A percentile compares a stretch with the other conserved stretches of the same genome.
Conservation (phyloP, 2,329 filamentous ascomycete species). For the Allantophomopsis lycopodina region DNA sequence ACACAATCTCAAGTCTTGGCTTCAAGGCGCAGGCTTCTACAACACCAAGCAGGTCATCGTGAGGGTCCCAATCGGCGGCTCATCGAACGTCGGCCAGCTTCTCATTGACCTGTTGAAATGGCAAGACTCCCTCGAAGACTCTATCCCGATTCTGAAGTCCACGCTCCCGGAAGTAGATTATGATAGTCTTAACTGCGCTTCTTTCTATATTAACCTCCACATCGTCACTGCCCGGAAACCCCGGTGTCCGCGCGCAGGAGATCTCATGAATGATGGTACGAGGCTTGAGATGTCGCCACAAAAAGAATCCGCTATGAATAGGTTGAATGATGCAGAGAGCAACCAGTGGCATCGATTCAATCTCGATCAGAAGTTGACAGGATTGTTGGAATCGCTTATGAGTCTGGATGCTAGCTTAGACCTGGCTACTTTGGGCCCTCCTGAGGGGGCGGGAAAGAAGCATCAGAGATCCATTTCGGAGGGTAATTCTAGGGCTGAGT, state of each 20-base stretch:
- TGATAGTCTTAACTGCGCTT: constrained; percentile 7
- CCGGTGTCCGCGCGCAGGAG: constrained; percentile 9
- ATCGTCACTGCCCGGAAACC: constrained; percentile 17
- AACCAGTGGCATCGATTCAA: constrained; percentile 9
- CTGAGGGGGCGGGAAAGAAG: no score
- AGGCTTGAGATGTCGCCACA: constrained; percentile 14
- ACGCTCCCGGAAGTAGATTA: constrained; percentile 7
- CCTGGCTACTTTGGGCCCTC: no score
- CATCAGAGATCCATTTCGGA: no score
- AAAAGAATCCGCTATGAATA: constrained; percentile 14
- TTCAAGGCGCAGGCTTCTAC: constrained; percentile 17
- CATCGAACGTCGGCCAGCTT: constrained; percentile 7
- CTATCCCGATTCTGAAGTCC: constrained; percentile 9
- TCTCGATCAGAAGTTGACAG: constrained; percentile 1
- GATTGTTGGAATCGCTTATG: neutral
- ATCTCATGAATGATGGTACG: constrained; percentile 11
- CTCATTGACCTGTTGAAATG: constrained; percentile 10
- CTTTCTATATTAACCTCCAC: constrained; percentile 14
- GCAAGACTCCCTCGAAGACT: constrained; percentile 9
- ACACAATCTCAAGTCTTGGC: constrained; percentile 13
- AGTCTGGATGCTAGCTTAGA: no score
- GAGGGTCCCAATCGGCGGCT: constrained; percentile 13
- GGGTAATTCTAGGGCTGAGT: no score
- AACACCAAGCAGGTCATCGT: constrained; percentile 15
- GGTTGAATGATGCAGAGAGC: constrained; percentile 7